Base-by-base conservation (phyloP, 495 filamentous ascomycete genomes). In the Talaromyces adpressus region DNA sequence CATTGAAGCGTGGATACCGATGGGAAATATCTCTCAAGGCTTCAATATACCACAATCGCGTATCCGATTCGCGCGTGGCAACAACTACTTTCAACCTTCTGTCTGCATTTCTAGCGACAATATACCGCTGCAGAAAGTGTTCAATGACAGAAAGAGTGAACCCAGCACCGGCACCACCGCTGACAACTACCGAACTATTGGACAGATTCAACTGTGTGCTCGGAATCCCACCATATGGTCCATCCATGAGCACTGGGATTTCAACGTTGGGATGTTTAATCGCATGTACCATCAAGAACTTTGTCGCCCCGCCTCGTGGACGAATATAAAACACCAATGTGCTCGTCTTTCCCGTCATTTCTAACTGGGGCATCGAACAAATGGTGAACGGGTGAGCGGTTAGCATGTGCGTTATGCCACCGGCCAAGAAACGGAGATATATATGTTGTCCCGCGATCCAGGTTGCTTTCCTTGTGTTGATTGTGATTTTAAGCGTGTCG, bases 131-230 rank as follows among this genome's bases (percentile, higher is more conserved):
- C 7, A 71, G 39, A 45, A 75, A 70, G 20, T 75, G 64, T 39
- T 75, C 70, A 30, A 83, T 67, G 41, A 83, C 68, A 0, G 79
- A 74, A 0, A 87, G 65, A 2, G 75, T 77, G 62, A 80, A 84
- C 6, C 81, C 81, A 11, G 79, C 79, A 2, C 84, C 83, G 0
- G 82, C 79, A 0, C 84, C 84, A n/a, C 84, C 84, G 0, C 81
- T 76, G 14, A 87, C 72, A 34, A 85, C 71, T 6, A 87, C 62
- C 2, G 72, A 56, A 4, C 69, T 75, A 32, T 81, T 76, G 25
- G 72, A 76, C 22, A 58, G 66, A 20, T 63, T 62, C 57, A 68
- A 68, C 30, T 62, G 57, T 57, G 66, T 69, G 57, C 64, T 60
- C 14, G 69, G 59, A 30, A 81, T 63, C 9, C 82, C 81, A 14